Evolutionary conservation across 2,329 filamentous ascomycete genomes (phyloP).

Genomic region (Fusarium xyrophilum): DNA sequence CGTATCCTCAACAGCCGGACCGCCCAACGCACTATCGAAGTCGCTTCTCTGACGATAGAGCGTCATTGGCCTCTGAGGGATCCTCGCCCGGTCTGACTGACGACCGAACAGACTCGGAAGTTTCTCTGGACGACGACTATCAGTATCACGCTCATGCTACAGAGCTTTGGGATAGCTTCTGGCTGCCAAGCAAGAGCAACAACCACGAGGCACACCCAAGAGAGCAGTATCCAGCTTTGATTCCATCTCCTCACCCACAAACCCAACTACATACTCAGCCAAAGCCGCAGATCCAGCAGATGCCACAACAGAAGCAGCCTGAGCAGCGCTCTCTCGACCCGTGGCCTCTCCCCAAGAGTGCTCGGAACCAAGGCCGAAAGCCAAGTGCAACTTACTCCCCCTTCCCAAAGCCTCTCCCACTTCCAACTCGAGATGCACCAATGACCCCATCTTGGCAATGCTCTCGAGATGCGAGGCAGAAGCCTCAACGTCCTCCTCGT

Average conservation of each 20-base stretch:
- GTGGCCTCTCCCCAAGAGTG: constrained; percentile 41
- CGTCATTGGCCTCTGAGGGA: constrained; percentile 54
- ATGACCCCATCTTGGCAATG: constrained; percentile 42
- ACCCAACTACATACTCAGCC: constrained; percentile 6
- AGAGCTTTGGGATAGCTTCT: constrained; percentile 62
- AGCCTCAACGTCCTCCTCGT: constrained; percentile 43
- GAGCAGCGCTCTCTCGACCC: constrained; percentile 40
- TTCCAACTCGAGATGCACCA: constrained; percentile 45
- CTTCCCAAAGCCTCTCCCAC: constrained; percentile 49
- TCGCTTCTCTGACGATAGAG: constrained; percentile 44
- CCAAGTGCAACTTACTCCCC: constrained; percentile 49
- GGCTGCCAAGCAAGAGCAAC: constrained; percentile 43
- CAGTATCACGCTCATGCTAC: constrained; percentile 54
- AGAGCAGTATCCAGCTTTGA: constrained; percentile 45
- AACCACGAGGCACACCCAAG: constrained; percentile 22
- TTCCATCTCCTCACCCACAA: constrained; percentile 42
- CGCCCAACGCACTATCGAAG: constrained; percentile 29
- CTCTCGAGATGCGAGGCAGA: constrained; percentile 32
- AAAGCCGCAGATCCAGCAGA: neutral
- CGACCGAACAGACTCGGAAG: constrained; percentile 58
- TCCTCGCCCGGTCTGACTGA: constrained; percentile 59
- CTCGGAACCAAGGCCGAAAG: constrained; percentile 33
- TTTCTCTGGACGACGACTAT: constrained; percentile 59
- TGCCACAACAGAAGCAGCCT: constrained; percentile 7
- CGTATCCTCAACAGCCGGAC: constrained; percentile 47